phyloP scores from a whole-genome alignment of 2,329 filamentous ascomycete genomes.

The Cercospora zeina region DNA sequence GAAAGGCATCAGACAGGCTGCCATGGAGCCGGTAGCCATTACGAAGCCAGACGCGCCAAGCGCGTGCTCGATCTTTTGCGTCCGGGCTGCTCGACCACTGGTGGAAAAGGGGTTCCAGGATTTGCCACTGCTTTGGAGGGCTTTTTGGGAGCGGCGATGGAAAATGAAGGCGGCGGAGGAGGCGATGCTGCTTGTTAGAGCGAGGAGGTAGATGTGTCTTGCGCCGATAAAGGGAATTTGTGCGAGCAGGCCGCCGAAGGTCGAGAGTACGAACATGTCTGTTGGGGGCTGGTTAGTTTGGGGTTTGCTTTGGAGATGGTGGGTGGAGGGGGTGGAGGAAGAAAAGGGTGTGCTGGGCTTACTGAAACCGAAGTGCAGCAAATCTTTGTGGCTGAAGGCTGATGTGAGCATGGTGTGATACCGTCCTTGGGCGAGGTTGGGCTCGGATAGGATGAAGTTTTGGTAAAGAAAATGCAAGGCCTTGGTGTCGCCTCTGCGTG shows the following conservation, averaged over 20 bases:
- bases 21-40: conserved; percentile 44
- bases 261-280: conserved; percentile 45
- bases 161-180: conserved; percentile 32
- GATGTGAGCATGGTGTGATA: conserved; percentile 46
- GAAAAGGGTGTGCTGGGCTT: background rate
- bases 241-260: conserved; percentile 42
- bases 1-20: conserved; percentile 44
- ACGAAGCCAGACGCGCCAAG: conserved; percentile 48
- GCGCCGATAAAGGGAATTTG: conserved; percentile 35
- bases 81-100: background rate
- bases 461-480: conserved; percentile 27
- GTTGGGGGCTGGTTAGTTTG: conserved; percentile 28
- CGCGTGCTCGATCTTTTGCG: conserved; percentile 1
- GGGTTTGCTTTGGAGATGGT: background rate
- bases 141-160: conserved; percentile 19
- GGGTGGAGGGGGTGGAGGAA: conserved; percentile 15
- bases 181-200: conserved; percentile 33
- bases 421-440: conserved; percentile 35
- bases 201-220: conserved; percentile 30
- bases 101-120: background rate
- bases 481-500: conserved; percentile 20
- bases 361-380: conserved; percentile 44
- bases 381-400: conserved; percentile 44
- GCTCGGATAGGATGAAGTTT: conserved; percentile 41
- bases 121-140: background rate